Percentiles rank a stretch among this genome's conserved stretches.
Evolutionary conservation across 106 monocot species (phyloP).

Genomic region (Apostasia ramifera): DNA sequence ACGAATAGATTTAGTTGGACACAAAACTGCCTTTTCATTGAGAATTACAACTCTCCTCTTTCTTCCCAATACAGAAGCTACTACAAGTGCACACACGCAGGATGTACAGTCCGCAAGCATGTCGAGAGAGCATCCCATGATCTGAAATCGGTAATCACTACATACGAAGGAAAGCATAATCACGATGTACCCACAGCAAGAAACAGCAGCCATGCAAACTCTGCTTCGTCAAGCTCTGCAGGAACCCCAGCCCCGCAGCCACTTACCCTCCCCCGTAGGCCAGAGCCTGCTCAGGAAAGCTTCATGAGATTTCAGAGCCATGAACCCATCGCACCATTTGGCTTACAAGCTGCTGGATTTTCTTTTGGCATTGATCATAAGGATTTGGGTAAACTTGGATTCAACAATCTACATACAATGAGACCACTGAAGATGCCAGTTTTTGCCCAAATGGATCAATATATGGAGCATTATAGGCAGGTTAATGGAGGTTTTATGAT

Average conservation of each 20-base stretch:
- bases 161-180: conserved; percentile 31
- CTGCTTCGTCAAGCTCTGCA: conserved; percentile 5
- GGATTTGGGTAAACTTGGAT: conserved; percentile 20
- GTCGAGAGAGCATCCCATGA: conserved; percentile 94
- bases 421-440: conserved; percentile 24
- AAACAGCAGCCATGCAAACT: conserved; percentile 38
- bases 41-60: no score
- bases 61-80: conserved; percentile 55
- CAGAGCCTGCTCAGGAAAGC: conserved; percentile 24
- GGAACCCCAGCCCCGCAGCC: conserved; percentile 10
- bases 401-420: background rate
- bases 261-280: conserved; percentile 14
- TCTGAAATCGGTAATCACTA: conserved; percentile 87
- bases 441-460: conserved; percentile 19
- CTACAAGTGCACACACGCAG: conserved; percentile 79
- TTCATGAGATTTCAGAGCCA: conserved; percentile 21
- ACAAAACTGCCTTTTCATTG: no score
- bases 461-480: conserved; percentile 13
- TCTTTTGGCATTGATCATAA: conserved; percentile 34
- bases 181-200: conserved; percentile 81
- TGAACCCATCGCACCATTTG: conserved; percentile 11
- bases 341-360: conserved; percentile 27
- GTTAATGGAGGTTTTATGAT: conserved; percentile 23
- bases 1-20: no score
- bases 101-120: conserved; percentile 82